Evolutionary conservation across 352 stramenopile species (phyloP).

Genomic region (Chrysophaeum taylorii): DNA sequence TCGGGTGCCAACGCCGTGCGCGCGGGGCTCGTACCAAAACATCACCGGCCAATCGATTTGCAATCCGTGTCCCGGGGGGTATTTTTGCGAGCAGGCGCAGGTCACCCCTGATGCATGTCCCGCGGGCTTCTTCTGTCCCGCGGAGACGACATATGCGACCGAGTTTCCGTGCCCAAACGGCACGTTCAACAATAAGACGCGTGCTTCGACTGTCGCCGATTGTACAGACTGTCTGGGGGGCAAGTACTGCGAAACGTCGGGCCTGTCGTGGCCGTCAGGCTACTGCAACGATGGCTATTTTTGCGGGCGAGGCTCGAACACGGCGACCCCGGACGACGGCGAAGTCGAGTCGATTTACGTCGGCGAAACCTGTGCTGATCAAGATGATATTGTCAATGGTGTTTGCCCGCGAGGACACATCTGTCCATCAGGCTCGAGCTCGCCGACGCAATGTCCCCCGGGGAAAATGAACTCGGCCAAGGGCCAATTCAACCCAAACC

Average conservation of each 20-base stretch:
- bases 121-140: neutral
- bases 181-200: slow-evolving; percentile 4
- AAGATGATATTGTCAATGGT: neutral
- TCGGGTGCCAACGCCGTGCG: neutral
- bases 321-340: neutral
- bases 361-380: neutral
- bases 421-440: slow-evolving; percentile 54
- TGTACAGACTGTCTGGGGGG: neutral
- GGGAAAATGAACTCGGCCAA: slow-evolving; percentile 46
- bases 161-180: slow-evolving; percentile 1
- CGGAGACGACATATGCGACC: neutral
- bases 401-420: slow-evolving; percentile 58
- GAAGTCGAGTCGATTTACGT: neutral
- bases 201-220: neutral
- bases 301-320: slow-evolving; percentile 40
- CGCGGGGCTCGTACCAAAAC: neutral
- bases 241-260: neutral
- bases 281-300: slow-evolving; percentile 57
- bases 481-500: slow-evolving; percentile 41
- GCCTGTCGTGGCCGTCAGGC: neutral
- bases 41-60: neutral
- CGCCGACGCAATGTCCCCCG: slow-evolving; percentile 55
- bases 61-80: neutral
- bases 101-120: neutral
- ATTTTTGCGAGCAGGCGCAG: neutral